phyloP scores from a whole-genome alignment of 768 basidiomycete species.

The Tylopilus cervinicoccineus region DNA sequence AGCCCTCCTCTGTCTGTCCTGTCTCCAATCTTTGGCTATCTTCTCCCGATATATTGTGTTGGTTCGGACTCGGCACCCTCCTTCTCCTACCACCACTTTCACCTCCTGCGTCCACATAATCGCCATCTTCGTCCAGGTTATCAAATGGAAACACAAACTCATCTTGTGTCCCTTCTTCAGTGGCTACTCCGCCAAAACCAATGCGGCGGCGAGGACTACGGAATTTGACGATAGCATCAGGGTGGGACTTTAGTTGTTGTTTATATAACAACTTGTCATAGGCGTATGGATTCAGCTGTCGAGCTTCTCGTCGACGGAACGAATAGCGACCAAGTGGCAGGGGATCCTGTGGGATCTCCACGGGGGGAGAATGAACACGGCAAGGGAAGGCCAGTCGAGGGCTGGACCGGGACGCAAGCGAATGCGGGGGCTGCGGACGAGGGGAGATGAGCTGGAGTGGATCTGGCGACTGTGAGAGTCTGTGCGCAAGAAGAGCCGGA shows the following conservation, averaged over 20 bases:
- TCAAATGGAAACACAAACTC: conserved; percentile 26
- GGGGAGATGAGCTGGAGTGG: conserved; percentile 17
- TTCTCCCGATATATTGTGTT: not conserved
- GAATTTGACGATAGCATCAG: conserved; percentile 65
- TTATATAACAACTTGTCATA: conserved; percentile 54
- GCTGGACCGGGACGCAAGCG: not conserved
- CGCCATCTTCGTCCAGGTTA: conserved; percentile 23
- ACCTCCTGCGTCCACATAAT: conserved; percentile 20
- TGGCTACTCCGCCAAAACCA: conserved; percentile 25
- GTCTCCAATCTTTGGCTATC: not conserved
- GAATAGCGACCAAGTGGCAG: conserved; percentile 40
- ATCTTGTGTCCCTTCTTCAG: conserved; percentile 30
- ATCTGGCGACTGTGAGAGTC: conserved; percentile 19
- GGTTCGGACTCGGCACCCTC: conserved; percentile 2
- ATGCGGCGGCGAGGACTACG: conserved; percentile 32
- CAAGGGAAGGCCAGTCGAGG: not conserved
- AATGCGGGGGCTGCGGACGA: not conserved
- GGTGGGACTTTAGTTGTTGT: conserved; percentile 45
- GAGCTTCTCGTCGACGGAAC: conserved; percentile 49
- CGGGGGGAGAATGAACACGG: not conserved
- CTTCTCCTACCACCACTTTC: conserved; percentile 11
- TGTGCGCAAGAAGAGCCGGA: conserved; percentile 4
- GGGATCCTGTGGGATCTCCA: conserved; percentile 16
- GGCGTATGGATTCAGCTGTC: conserved; percentile 61
- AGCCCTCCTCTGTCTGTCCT: conserved; percentile 9